phyloP scores from a whole-genome alignment of 2,329 filamentous ascomycete species.

The Dactylellina drechsleri region DNA sequence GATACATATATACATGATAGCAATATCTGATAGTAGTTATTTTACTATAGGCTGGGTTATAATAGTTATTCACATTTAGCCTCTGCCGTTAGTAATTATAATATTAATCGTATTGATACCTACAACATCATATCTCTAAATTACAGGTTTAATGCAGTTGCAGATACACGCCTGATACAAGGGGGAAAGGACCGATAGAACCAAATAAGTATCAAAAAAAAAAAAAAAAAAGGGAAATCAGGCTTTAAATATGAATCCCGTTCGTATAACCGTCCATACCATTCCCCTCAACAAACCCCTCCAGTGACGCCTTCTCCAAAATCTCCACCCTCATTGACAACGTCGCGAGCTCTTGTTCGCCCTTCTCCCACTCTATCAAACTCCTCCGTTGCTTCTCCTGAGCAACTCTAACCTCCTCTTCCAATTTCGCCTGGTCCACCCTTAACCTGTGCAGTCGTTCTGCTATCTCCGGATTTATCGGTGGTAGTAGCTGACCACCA shows the following conservation, averaged over 20 bases:
- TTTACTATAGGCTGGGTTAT: too few species aligned
- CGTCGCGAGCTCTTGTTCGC: slow-evolving; percentile 57
- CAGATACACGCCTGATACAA: background rate
- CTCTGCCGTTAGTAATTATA: too few species aligned
- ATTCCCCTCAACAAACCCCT: slow-evolving; percentile 38
- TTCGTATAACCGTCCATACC: slow-evolving; percentile 42
- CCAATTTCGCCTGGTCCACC: slow-evolving; percentile 57
- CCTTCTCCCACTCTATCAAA: slow-evolving; percentile 57
- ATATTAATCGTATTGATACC: too few species aligned
- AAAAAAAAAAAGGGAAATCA: background rate
- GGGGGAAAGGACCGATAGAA: background rate
- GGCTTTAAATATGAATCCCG: slow-evolving; percentile 33
- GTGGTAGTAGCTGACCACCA: slow-evolving; percentile 57
- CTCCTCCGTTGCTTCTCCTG: slow-evolving; percentile 58
- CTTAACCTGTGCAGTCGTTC: slow-evolving; percentile 56
- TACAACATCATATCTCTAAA: too few species aligned
- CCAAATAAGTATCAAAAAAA: too few species aligned
- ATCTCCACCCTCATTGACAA: slow-evolving; percentile 57
- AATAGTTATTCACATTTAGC: too few species aligned
- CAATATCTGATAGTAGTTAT: too few species aligned
- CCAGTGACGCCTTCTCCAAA: slow-evolving; percentile 53
- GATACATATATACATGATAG: too few species aligned
- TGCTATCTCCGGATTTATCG: slow-evolving; percentile 57
- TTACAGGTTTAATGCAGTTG: too few species aligned
- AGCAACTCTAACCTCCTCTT: slow-evolving; percentile 56